Evolutionary conservation across 805 yeast genomes (phyloP).

Genomic region (Candida hispaniensis): DNA sequence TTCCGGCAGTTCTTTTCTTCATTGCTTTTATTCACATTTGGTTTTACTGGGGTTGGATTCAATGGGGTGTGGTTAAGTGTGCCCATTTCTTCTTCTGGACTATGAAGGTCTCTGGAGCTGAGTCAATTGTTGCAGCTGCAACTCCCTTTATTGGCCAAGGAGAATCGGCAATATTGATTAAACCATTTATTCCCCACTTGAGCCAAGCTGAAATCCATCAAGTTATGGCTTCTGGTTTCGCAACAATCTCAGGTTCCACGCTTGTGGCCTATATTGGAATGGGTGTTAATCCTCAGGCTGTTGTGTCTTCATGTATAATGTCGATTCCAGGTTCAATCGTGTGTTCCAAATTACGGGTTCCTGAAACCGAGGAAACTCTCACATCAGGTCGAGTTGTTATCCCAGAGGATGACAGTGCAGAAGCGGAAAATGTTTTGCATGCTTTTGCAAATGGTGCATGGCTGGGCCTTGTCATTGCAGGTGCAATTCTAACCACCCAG

Average conservation of each 20-base stretch:
- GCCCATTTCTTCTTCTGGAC: constrained; percentile 51
- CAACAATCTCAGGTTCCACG: constrained; percentile 55
- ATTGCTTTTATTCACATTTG: constrained; percentile 51
- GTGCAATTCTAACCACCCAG: constrained; percentile 46
- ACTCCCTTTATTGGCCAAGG: constrained; percentile 60
- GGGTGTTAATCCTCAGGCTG: constrained; percentile 52
- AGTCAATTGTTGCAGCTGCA: constrained; percentile 55
- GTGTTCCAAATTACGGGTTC: constrained; percentile 47
- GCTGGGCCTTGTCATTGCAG: constrained; percentile 47
- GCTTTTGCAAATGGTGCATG: constrained; percentile 50
- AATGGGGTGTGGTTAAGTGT: constrained; percentile 49
- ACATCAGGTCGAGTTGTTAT: constrained; percentile 41
- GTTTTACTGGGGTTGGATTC: constrained; percentile 49
- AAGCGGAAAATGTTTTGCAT: constrained; percentile 43
- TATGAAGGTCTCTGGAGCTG: constrained; percentile 50
- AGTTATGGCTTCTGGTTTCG: constrained; percentile 51
- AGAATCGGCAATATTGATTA: constrained; percentile 51
- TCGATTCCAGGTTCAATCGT: constrained; percentile 56
- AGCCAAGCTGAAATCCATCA: constrained; percentile 54
- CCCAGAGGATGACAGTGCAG: constrained; percentile 35
- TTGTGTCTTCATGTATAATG: constrained; percentile 59
- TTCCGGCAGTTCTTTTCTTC: constrained; percentile 55
- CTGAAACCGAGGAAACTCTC: constrained; percentile 47
- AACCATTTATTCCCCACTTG: constrained; percentile 47
- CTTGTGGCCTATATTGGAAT: constrained; percentile 52